Conservation (phyloP, 805 yeast species). For the Kodamaea nitidulidarum region DNA sequence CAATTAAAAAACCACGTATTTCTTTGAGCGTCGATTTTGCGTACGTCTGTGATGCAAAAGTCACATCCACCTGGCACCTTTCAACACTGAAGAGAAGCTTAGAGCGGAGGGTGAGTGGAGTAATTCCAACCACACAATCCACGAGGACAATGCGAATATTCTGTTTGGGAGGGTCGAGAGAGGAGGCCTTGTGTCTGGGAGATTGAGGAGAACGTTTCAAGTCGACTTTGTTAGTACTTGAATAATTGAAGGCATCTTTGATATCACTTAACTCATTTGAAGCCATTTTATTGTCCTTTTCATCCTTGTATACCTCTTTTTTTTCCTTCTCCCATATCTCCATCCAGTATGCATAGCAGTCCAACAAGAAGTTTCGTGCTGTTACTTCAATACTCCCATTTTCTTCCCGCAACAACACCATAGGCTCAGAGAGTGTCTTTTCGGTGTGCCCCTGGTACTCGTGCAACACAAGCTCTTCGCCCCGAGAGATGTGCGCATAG, state of each 20-base stretch:
- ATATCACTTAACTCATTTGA: too few species aligned
- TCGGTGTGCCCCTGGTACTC: slow-evolving; percentile 18
- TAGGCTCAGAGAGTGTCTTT: slow-evolving; percentile 16
- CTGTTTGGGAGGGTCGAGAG: neutral
- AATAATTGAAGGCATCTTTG: too few species aligned
- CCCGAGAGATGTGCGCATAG: neutral
- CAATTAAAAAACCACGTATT: slow-evolving; percentile 54
- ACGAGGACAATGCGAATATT: slow-evolving; percentile 31
- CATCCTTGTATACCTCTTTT: too few species aligned
- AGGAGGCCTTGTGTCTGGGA: too few species aligned
- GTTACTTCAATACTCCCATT: slow-evolving; percentile 38
- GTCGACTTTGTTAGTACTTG: too few species aligned
- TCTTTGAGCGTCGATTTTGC: slow-evolving; percentile 48
- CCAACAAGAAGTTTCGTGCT: slow-evolving; percentile 45
- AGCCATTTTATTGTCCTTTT: too few species aligned
- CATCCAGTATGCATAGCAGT: slow-evolving; percentile 62
- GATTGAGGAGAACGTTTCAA: too few species aligned
- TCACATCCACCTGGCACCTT: slow-evolving; percentile 52
- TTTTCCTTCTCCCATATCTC: neutral
- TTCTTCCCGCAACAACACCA: slow-evolving; percentile 26
- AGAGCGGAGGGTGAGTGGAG: slow-evolving; percentile 58
- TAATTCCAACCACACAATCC: slow-evolving; percentile 58
- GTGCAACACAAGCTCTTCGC: slow-evolving; percentile 12
- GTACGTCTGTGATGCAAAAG: slow-evolving; percentile 28
- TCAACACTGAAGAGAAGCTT: slow-evolving; percentile 51